A percentile compares a stretch with the other conserved stretches of the same genome.
These are phyloP conservation scores for Tulasnella sp. DNA, from an alignment of 768 basidiomycete genomes.

Conservation along the genomic window DNA sequence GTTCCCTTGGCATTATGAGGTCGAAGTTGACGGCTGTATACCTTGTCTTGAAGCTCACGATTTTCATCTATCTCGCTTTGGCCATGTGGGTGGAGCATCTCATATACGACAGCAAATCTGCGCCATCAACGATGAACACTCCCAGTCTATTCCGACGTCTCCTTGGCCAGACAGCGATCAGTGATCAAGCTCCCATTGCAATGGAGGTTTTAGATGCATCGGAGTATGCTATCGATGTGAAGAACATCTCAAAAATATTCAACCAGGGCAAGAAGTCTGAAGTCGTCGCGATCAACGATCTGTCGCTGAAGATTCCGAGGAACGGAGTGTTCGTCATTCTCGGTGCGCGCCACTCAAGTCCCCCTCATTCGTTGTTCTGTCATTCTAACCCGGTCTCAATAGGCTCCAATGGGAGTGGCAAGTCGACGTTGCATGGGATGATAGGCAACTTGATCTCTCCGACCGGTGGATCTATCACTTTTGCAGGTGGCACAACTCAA, in stretches of 20 bases:
- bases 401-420: slow-evolving; percentile 47
- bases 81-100: slow-evolving; percentile 46
- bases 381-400: not conserved
- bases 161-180: slow-evolving; percentile 20
- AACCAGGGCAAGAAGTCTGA: slow-evolving; percentile 19
- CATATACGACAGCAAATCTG: slow-evolving; percentile 48
- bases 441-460: slow-evolving; percentile 50
- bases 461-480: slow-evolving; percentile 42
- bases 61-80: slow-evolving; percentile 65
- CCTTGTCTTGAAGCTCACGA: slow-evolving; percentile 49
- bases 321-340: slow-evolving; percentile 66
- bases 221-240: slow-evolving; percentile 15
- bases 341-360: slow-evolving; percentile 50
- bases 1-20: not conserved
- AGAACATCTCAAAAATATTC: slow-evolving; percentile 18
- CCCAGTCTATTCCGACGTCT: slow-evolving; percentile 15
- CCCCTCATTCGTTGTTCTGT: slow-evolving; percentile 36
- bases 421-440: slow-evolving; percentile 60
- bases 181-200: slow-evolving; percentile 21
- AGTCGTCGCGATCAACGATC: slow-evolving; percentile 53
- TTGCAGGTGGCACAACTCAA: slow-evolving; percentile 39
- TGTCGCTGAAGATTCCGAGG: slow-evolving; percentile 59
- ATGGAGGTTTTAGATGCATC: slow-evolving; percentile 22
- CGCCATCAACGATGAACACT: slow-evolving; percentile 19
- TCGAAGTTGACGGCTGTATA: too few relatives aligned